A percentile compares a stretch with the other conserved stretches of the same genome.
Conservation (phyloP, 192 early-diverging fungal species). For the Phycomyces nitens region DNA sequence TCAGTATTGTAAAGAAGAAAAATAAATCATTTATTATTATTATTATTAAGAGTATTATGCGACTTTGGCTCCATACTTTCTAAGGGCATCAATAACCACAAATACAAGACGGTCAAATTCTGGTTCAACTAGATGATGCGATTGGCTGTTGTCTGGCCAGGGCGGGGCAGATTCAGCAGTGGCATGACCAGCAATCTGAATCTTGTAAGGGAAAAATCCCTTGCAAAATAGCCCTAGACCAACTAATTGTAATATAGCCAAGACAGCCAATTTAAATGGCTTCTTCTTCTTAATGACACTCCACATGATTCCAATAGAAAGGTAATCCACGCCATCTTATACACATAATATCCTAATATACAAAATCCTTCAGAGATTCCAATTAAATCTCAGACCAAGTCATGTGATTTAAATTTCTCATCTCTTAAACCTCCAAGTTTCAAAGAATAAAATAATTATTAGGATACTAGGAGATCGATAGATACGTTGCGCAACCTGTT, state of each 20-base stretch:
- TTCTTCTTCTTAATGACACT: neutral
- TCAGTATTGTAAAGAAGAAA: neutral
- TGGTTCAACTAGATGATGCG: conserved; percentile 19
- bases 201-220: conserved; percentile 81
- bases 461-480: too few relatives aligned
- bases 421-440: too few relatives aligned
- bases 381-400: too few relatives aligned
- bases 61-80: conserved; percentile 41
- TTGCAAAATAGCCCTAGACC: conserved; percentile 64
- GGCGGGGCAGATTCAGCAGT: conserved; percentile 34
- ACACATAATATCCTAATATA: too few relatives aligned
- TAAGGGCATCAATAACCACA: conserved; percentile 70
- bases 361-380: too few relatives aligned
- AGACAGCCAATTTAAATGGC: neutral
- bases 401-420: too few relatives aligned
- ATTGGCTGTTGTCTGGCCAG: neutral
- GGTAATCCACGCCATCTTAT: too few relatives aligned
- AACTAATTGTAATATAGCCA: conserved; percentile 48
- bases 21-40: neutral
- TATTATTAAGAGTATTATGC: neutral
- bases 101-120: conserved; percentile 59
- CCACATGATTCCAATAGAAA: too few relatives aligned
- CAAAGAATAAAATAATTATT: too few relatives aligned
- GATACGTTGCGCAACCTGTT: too few relatives aligned
- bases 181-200: conserved; percentile 60